These are phyloP conservation scores for Fusarium mexicanum DNA, from an alignment of 2,329 filamentous ascomycete genomes.

Conservation along the genomic window DNA sequence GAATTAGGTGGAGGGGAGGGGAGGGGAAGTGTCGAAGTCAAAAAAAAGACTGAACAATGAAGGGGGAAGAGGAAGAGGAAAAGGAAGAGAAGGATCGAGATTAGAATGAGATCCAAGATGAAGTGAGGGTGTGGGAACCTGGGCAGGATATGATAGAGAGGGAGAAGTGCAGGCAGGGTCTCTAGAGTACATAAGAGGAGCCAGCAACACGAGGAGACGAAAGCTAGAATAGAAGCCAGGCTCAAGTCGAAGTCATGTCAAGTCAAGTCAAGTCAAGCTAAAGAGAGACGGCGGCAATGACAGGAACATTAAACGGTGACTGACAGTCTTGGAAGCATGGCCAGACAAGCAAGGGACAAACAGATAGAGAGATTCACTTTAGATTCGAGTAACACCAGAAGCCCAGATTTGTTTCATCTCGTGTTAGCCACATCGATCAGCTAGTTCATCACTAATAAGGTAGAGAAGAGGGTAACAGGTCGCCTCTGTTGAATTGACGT, in stretches of 20 bases:
- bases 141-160: slow-evolving; percentile 4
- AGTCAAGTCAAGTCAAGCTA: slow-evolving; percentile 20
- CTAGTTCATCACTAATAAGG: neutral
- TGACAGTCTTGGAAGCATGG: slow-evolving; percentile 29
- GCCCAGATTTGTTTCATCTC: slow-evolving; percentile 28
- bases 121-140: slow-evolving; percentile 34
- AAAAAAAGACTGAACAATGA: slow-evolving; percentile 1
- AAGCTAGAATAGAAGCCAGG: slow-evolving; percentile 24
- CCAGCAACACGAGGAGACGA: slow-evolving; percentile 16
- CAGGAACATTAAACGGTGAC: slow-evolving; percentile 19
- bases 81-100: slow-evolving; percentile 35
- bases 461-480: neutral
- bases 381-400: slow-evolving; percentile 30
- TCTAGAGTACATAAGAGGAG: neutral
- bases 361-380: neutral
- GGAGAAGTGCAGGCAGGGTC: neutral
- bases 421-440: slow-evolving; percentile 3
- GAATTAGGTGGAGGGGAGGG: neutral
- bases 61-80: slow-evolving; percentile 6
- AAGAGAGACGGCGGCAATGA: slow-evolving; percentile 39
- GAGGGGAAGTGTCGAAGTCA: slow-evolving; percentile 4
- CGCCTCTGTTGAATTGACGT: neutral
- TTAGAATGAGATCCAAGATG: slow-evolving; percentile 36
- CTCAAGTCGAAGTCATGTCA: slow-evolving; percentile 2
- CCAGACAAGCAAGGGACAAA: slow-evolving; percentile 5